Evolutionary conservation across 192 early-diverging fungal genomes (phyloP), one percentile per base, ranked within the genome.

Genomic region (Umbelopsis ramanniana): DNA sequence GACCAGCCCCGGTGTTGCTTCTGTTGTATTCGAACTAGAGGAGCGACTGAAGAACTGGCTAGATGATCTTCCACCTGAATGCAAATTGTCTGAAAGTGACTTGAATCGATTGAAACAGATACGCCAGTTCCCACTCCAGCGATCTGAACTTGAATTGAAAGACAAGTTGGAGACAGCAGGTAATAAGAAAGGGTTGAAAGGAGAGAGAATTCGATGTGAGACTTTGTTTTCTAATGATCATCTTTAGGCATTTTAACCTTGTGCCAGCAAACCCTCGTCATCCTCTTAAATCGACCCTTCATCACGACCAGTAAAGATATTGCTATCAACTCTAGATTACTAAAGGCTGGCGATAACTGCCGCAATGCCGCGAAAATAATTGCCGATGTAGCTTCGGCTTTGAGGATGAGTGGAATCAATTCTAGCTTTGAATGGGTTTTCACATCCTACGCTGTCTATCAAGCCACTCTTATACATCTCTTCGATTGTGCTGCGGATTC

Each of bases 271-370:
- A 75, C 79, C 4, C 69, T 81, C 17, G 53, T 77, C 5, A 46
- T 81, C 5, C 50, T 81, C 2, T 35, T 81, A 1, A 68, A 77
- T 40, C 75, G 79, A 23, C 79, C 79, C 8, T 81, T 81, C 55
- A 68, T 81, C 22, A 66, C 67, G 9, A 52, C 71, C 12, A 70
- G 74, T 15, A 46, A 67, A 11, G 23, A 33, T 22, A 24, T 40
- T 4, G 40, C 66, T 19, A n/a, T 47, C 19, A 45, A 38, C 6
- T 22, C 66, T 0, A 29, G 12, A 12, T 23, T 74, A 8, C 43
- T 35, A 2, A 46, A 29, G 22, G 66, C 66, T 29, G 68, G 72
- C 23, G 5, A 46, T 2, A 52, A 66, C 0, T 79, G 77, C 40
- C 67, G 40, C 9, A 45, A 74, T 8, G 55, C 70, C 15, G 77